These are phyloP conservation scores for Cryptosporidium ryanae DNA, from an alignment of 169 alveolate genomes.

Conservation along the genomic window DNA sequence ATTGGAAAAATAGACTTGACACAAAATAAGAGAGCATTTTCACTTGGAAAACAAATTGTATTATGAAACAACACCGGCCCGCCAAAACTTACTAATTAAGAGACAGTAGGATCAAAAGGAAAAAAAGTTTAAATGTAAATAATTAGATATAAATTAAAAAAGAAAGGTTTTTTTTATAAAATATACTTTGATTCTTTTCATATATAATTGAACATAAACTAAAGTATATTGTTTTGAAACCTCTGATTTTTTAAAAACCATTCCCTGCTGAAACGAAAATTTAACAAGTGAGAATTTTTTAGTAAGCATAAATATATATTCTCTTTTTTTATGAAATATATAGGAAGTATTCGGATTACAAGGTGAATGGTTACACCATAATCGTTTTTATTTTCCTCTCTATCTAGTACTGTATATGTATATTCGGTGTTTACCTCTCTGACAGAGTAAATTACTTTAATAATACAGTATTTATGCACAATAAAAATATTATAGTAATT, in stretches of 20 bases:
- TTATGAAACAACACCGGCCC: not conserved
- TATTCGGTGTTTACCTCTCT: not conserved
- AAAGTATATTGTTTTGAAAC: not conserved
- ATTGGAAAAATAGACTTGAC: not conserved
- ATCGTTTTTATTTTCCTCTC: not conserved
- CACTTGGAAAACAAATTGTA: slow-evolving; percentile 58
- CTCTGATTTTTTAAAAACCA: too few species aligned
- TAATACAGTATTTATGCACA: not conserved
- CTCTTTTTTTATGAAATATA: too few species aligned
- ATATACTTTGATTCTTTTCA: not conserved
- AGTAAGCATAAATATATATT: too few species aligned
- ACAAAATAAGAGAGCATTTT: slow-evolving; percentile 20
- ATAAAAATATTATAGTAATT: not conserved
- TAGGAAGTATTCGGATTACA: not conserved
- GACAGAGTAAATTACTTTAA: not conserved
- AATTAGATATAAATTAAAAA: slow-evolving; percentile 14
- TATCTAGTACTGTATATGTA: not conserved
- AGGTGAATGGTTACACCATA: slow-evolving; percentile 4
- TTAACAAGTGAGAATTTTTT: too few species aligned
- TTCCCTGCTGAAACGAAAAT: too few species aligned
- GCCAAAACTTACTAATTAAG: not conserved
- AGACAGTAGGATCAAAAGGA: too few species aligned
- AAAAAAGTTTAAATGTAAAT: not conserved
- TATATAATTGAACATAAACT: not conserved
- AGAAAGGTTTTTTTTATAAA: not conserved